Base-by-base conservation (phyloP, 2,329 filamentous ascomycete genomes). In the Beauveria caledonica region DNA sequence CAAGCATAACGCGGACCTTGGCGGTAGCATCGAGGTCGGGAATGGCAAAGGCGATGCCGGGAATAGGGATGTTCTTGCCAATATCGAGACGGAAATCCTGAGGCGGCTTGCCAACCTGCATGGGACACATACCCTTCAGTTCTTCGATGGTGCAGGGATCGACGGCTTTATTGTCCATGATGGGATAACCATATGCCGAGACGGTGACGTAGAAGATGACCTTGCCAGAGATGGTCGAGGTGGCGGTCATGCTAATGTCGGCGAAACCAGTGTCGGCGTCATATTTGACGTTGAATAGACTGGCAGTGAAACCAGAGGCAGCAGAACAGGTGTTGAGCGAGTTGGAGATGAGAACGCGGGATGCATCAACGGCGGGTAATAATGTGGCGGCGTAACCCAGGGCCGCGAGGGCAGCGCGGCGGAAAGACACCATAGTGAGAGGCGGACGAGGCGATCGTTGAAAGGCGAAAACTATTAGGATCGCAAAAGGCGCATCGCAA, bases 11-110 rank as follows among this genome's bases (percentile, higher is more conserved):
- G 68, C 86, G 87, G 68, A 97, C 85, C 68, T 83, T 86, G 56
- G 96, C 89, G 56, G 85, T 87, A 63, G 91, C 92, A 73, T 97
- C 93, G 58, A 97, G 81, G 79, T 97, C 93, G 53, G 92, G 92
- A 48, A 97, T 88, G 55, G 83, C 87, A 76, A 94, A 97, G 57
- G 91, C 89, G 69, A 97, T 93, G 53, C 84, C 84, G 61, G 92
- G 92, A 68, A 97, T 86, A 58, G 44, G 88, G 83, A 27, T 79
- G 76, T 13, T 74, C 17, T 74, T 61, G 53, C 74, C 56, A 53
- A 94, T 75, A 2, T 77, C 73, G 40, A 93, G 71, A 68, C 88
- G 89, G 69, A 91, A 91, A 39, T 69, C 80, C 69, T 96, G 82
- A 60, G 88, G 83, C 70, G 96, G 87, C 68, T 89, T 87, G 65